These are phyloP conservation scores for Sisymbrium altissimum DNA, from an alignment of 345 rosid genomes.

Conservation along the genomic window DNA sequence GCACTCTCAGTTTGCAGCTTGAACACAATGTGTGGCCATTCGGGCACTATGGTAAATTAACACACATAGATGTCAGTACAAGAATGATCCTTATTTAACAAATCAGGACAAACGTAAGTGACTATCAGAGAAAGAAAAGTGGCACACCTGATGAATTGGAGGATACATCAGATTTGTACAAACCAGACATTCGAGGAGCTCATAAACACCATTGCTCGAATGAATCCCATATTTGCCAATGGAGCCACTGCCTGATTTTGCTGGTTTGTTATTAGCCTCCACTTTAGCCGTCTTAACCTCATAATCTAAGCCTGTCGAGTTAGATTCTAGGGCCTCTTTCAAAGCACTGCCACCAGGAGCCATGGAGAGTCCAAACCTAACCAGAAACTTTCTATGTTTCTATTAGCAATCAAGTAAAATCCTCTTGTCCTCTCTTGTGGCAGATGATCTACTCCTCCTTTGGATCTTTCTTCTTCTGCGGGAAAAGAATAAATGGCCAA, in stretches of 20 bases:
- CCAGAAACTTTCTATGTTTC: neutral
- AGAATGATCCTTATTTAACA: neutral
- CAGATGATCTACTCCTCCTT: neutral
- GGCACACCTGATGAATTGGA: conserved; percentile 77
- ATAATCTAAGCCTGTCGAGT: conserved; percentile 42
- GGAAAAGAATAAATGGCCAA: neutral
- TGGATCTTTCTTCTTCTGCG: conserved; percentile 17
- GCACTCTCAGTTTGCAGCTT: conserved; percentile 65
- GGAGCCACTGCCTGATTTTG: conserved; percentile 41
- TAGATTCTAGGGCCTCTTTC: conserved; percentile 50
- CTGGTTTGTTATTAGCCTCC: conserved; percentile 45
- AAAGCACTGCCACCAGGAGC: conserved; percentile 56
- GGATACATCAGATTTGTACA: conserved; percentile 80
- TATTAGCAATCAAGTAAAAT: conserved; percentile 5
- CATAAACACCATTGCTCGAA: conserved; percentile 60
- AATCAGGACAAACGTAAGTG: neutral
- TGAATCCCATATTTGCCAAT: conserved; percentile 50
- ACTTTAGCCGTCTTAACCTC: conserved; percentile 44
- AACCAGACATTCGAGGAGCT: conserved; percentile 79
- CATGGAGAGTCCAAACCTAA: conserved; percentile 33
- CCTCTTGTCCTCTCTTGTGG: neutral
- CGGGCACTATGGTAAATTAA: conserved; percentile 51
- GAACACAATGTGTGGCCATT: conserved; percentile 89
- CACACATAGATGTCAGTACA: neutral
- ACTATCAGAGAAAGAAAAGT: neutral